Evolutionary conservation across 371 early-diverging fungal species (phyloP).

Genomic region (Conidiobolus incongruus): DNA sequence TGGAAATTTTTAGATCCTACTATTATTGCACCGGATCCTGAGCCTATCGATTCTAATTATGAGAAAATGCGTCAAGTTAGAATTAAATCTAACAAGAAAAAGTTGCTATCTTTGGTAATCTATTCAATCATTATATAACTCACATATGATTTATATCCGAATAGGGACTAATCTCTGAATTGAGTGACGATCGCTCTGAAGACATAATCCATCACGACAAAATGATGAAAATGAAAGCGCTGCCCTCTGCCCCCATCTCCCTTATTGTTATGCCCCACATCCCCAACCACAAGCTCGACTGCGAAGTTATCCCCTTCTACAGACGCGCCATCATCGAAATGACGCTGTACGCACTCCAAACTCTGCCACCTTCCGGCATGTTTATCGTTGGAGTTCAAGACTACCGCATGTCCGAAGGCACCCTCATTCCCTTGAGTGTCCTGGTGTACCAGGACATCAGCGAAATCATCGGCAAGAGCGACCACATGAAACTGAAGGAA

Average conservation of each 20-base stretch:
- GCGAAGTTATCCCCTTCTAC: slow-evolving; percentile 24
- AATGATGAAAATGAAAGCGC: slow-evolving; percentile 18
- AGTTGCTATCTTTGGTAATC: slow-evolving; percentile 30
- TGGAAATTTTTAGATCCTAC: too few species aligned
- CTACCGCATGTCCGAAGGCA: slow-evolving; percentile 25
- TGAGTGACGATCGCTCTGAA: slow-evolving; percentile 40
- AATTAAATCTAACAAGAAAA: slow-evolving; percentile 40
- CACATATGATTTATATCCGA: neutral
- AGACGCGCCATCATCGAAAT: slow-evolving; percentile 30
- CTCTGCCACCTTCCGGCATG: slow-evolving; percentile 31
- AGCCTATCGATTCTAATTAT: slow-evolving; percentile 27
- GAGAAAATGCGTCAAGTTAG: slow-evolving; percentile 29
- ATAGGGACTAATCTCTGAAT: slow-evolving; percentile 50
- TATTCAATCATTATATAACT: neutral
- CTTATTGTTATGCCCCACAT: slow-evolving; percentile 40
- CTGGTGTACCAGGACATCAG: slow-evolving; percentile 54
- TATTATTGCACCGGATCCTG: too few species aligned
- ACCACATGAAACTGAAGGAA: slow-evolving; percentile 56
- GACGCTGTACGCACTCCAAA: slow-evolving; percentile 21
- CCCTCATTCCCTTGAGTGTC: slow-evolving; percentile 50
- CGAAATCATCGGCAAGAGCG: too few species aligned
- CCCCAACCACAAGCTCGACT: slow-evolving; percentile 12
- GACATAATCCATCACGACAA: slow-evolving; percentile 45
- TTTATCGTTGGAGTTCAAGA: slow-evolving; percentile 53
- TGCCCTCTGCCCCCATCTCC: slow-evolving; percentile 16